These are phyloP conservation scores for Diaporthe capsici DNA, from an alignment of 2,329 filamentous ascomycete species.

Conservation along the genomic window DNA sequence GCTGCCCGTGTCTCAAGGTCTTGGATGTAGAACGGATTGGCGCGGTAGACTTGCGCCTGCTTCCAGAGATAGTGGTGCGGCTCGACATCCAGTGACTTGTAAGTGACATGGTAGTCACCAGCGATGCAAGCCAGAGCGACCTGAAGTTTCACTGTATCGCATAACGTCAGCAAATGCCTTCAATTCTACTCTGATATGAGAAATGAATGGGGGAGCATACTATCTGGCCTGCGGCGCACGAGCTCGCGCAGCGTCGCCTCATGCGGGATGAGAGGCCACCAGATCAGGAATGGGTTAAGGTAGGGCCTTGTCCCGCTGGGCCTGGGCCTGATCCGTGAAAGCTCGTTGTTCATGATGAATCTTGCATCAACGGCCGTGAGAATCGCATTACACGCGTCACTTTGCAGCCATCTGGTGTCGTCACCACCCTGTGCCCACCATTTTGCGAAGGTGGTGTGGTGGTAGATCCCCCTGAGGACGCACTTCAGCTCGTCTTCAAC, in stretches of 20 bases:
- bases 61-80: constrained; percentile 11
- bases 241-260: not conserved
- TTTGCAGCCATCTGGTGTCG: no score
- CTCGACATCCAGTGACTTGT: not conserved
- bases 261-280: not conserved
- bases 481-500: not conserved
- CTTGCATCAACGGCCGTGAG: not conserved
- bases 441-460: not conserved
- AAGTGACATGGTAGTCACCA: constrained; percentile 6
- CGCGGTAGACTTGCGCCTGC: not conserved
- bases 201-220: not conserved
- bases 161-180: not conserved
- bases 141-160: constrained; percentile 4
- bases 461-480: not conserved
- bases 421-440: constrained; percentile 4
- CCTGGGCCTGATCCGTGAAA: not conserved
- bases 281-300: not conserved
- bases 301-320: not conserved
- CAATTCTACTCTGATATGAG: accelerated
- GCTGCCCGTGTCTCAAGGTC: constrained; percentile 2
- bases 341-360: constrained; percentile 19
- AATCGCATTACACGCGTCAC: not conserved
- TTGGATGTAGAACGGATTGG: not conserved
- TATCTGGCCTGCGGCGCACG: constrained; percentile 3
- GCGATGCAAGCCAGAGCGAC: constrained; percentile 1